phyloP scores from a whole-genome alignment of 306 rosid genomes.

The Quercus suber region DNA sequence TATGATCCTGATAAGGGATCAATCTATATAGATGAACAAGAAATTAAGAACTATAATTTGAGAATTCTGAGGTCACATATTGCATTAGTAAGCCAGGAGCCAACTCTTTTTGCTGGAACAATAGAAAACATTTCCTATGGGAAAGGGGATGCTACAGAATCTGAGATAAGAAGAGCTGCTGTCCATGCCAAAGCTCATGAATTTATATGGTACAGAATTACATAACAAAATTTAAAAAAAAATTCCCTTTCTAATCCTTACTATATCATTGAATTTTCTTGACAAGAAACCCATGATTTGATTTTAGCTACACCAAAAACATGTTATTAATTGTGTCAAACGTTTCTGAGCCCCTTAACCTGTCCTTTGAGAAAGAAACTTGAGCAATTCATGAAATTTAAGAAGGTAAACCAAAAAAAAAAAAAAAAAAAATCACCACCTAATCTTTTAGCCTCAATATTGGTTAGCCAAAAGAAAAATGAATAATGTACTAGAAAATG shows the following conservation, averaged over 20 bases:
- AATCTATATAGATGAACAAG: slow-evolving; percentile 73
- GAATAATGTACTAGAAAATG: too few species aligned
- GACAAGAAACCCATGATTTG: too few species aligned
- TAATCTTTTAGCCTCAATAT: too few species aligned
- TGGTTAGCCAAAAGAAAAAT: too few species aligned
- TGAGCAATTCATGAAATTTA: too few species aligned
- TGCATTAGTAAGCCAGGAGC: slow-evolving; percentile 84
- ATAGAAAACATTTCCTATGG: slow-evolving; percentile 82
- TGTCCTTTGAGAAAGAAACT: too few species aligned
- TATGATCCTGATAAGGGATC: slow-evolving; percentile 74
- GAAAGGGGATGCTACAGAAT: slow-evolving; percentile 59
- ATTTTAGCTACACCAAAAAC: too few species aligned
- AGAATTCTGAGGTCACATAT: slow-evolving; percentile 74
- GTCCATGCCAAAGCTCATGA: slow-evolving; percentile 89
- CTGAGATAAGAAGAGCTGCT: slow-evolving; percentile 83
- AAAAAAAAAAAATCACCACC: too few species aligned
- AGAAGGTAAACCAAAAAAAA: too few species aligned
- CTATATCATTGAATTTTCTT: background rate
- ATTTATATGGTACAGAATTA: slow-evolving; percentile 63
- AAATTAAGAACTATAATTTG: slow-evolving; percentile 60
- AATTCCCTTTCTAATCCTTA: background rate
- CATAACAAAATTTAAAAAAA: background rate
- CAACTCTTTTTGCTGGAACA: slow-evolving; percentile 75
- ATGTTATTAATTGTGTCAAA: too few species aligned
- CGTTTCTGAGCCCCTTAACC: too few species aligned